Evolutionary conservation across 2,329 filamentous ascomycete genomes (phyloP).

Genomic region (Diplodia corticola): DNA sequence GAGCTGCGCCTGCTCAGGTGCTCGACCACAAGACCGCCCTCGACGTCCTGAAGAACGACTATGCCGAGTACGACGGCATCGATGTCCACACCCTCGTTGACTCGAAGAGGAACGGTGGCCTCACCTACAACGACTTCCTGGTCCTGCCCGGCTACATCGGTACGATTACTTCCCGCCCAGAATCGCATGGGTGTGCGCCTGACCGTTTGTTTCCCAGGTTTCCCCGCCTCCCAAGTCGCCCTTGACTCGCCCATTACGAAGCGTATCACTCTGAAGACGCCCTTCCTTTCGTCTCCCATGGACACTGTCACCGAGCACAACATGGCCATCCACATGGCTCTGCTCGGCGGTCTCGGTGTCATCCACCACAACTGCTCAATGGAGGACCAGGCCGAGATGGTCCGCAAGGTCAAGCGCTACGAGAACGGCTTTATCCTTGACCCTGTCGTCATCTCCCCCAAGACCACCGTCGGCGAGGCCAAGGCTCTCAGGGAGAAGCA

Average conservation of each 20-base stretch:
- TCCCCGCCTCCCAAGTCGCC: slow-evolving; percentile 83
- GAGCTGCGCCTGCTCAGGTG: slow-evolving; percentile 56
- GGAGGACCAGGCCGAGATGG: slow-evolving; percentile 97
- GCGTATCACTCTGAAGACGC: slow-evolving; percentile 92
- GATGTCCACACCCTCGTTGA: slow-evolving; percentile 84
- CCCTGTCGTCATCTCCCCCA: slow-evolving; percentile 84
- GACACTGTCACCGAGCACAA: slow-evolving; percentile 99
- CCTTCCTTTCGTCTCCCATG: slow-evolving; percentile 97
- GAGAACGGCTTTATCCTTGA: slow-evolving; percentile 99
- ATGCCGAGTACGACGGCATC: slow-evolving; percentile 80
- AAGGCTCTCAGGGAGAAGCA: slow-evolving; percentile 94
- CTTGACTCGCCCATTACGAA: slow-evolving; percentile 94
- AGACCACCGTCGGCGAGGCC: slow-evolving; percentile 86
- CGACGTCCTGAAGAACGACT: slow-evolving; percentile 75
- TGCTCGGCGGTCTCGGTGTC: slow-evolving; percentile 85
- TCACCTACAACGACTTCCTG: slow-evolving; percentile 99
- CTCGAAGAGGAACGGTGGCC: slow-evolving; percentile 84
- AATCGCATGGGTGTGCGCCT: neutral
- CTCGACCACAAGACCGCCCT: slow-evolving; percentile 75
- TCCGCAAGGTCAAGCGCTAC: slow-evolving; percentile 97
- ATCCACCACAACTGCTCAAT: slow-evolving; percentile 99
- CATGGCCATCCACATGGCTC: slow-evolving; percentile 97
- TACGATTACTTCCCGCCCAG: slow-evolving; percentile 38
- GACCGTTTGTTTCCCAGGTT: slow-evolving; percentile 56
- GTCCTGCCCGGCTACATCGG: slow-evolving; percentile 95